Evolutionary conservation across 2,329 filamentous ascomycete species (phyloP).

Genomic region (Neophaeococcomyces aloes): DNA sequence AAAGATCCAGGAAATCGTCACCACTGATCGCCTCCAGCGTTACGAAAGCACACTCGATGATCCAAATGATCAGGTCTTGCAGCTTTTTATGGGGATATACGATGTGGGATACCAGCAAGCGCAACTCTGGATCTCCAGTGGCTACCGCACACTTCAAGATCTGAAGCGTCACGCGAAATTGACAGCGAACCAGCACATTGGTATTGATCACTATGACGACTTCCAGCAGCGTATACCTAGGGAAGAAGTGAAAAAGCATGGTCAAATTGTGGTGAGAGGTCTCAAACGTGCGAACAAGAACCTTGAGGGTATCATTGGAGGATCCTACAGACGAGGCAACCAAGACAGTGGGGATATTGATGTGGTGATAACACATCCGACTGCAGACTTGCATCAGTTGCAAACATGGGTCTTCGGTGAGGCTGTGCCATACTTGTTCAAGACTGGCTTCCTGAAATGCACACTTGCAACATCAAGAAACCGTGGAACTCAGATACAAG

Average conservation of each 20-base stretch:
- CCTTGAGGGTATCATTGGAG: slow-evolving; percentile 64
- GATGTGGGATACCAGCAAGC: slow-evolving; percentile 63
- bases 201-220: slow-evolving; percentile 69
- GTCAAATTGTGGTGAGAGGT: slow-evolving; percentile 49
- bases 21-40: slow-evolving; percentile 58
- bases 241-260: slow-evolving; percentile 61
- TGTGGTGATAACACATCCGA: slow-evolving; percentile 63
- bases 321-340: slow-evolving; percentile 75
- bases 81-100: slow-evolving; percentile 67
- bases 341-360: slow-evolving; percentile 71
- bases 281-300: slow-evolving; percentile 50
- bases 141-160: slow-evolving; percentile 64
- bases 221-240: slow-evolving; percentile 70
- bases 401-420: slow-evolving; percentile 49
- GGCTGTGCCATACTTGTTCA: slow-evolving; percentile 53
- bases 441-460: slow-evolving; percentile 56
- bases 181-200: slow-evolving; percentile 59
- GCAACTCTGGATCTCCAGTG: slow-evolving; percentile 63
- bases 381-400: slow-evolving; percentile 49
- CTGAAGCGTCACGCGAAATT: slow-evolving; percentile 52
- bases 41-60: slow-evolving; percentile 62
- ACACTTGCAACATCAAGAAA: slow-evolving; percentile 48
- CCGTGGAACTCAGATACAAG: too few relatives aligned
- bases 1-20: slow-evolving; percentile 83
- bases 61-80: slow-evolving; percentile 53